A percentile compares a stretch with the other conserved stretches of the same genome.
Conservation (phyloP, 148 eudicot species). For the Salicornia ramosissima region DNA sequence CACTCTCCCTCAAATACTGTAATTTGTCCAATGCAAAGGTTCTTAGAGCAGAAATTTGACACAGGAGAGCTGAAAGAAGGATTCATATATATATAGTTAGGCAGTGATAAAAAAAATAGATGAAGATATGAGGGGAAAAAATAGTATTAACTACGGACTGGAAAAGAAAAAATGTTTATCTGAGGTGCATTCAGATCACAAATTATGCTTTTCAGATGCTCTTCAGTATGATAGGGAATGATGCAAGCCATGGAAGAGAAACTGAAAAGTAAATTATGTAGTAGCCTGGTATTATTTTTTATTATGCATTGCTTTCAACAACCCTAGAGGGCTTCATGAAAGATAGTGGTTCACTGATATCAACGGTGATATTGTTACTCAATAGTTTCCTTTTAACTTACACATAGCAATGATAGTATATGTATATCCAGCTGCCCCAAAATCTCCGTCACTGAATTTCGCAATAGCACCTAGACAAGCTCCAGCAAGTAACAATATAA, state of each 20-base stretch:
- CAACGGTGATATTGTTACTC: too few relatives aligned
- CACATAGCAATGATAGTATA: slow-evolving; percentile 57
- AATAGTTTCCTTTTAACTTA: slow-evolving; percentile 26
- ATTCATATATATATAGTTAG: slow-evolving; percentile 12
- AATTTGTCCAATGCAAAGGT: slow-evolving; percentile 82
- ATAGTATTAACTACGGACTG: background rate
- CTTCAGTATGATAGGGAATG: background rate
- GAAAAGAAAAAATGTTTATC: background rate
- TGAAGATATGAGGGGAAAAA: background rate
- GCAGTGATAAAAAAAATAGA: background rate
- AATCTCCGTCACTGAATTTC: slow-evolving; percentile 40
- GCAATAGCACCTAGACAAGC: slow-evolving; percentile 51
- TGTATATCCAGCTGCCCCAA: slow-evolving; percentile 47
- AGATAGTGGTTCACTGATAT: too few relatives aligned
- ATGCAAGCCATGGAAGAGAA: slow-evolving; percentile 4
- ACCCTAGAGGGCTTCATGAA: background rate
- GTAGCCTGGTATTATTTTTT: background rate
- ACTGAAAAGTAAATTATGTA: background rate
- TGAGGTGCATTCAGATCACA: background rate
- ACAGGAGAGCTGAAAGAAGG: slow-evolving; percentile 72
- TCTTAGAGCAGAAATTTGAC: slow-evolving; percentile 90
- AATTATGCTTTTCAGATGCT: background rate
- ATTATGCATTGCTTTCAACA: background rate
- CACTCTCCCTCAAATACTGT: slow-evolving; percentile 88
- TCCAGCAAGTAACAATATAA: slow-evolving; percentile 52